Evolutionary conservation across 805 yeast species (phyloP).

Genomic region (Saturnispora sekii): DNA sequence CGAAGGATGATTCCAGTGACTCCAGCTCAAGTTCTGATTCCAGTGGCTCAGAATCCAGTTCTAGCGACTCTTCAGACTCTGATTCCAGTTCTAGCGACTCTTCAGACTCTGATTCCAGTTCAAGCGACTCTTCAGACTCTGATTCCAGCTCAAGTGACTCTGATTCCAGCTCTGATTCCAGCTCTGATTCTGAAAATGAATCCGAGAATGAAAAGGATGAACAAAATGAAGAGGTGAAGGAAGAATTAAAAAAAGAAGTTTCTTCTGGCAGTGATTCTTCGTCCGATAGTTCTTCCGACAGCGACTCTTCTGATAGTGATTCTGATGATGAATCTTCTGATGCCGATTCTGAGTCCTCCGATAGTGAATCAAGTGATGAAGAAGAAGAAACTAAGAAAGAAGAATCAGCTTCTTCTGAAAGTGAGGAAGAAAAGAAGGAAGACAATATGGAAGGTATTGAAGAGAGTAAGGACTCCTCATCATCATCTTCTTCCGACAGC

Average conservation of each 20-base stretch:
- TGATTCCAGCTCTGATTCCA: constrained; percentile 9
- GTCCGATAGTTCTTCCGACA: constrained; percentile 5
- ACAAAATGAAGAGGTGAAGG: neutral
- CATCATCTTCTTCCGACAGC: constrained; percentile 14
- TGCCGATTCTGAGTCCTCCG: neutral
- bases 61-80: neutral
- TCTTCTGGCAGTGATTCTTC: constrained; percentile 13
- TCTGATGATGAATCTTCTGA: too few species aligned
- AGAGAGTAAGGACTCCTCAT: neutral
- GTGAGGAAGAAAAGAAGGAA: neutral
- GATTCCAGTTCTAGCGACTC: neutral
- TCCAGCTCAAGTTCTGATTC: neutral
- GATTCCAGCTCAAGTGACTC: constrained; percentile 5
- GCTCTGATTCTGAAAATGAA: constrained; percentile 9
- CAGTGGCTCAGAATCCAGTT: too few species aligned
- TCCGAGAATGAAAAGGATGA: constrained; percentile 12
- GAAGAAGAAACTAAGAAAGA: constrained; percentile 11
- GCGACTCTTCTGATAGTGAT: too few species aligned
- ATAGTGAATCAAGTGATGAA: constrained; percentile 10
- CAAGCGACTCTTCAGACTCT: neutral
- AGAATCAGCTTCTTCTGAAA: constrained; percentile 2
- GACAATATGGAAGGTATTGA: neutral
- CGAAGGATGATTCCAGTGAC: constrained; percentile 6
- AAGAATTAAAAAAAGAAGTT: too few species aligned
- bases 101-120: neutral